These are phyloP conservation scores for Pythium diclinum DNA, from an alignment of 352 stramenopile genomes.

Conservation along the genomic window DNA sequence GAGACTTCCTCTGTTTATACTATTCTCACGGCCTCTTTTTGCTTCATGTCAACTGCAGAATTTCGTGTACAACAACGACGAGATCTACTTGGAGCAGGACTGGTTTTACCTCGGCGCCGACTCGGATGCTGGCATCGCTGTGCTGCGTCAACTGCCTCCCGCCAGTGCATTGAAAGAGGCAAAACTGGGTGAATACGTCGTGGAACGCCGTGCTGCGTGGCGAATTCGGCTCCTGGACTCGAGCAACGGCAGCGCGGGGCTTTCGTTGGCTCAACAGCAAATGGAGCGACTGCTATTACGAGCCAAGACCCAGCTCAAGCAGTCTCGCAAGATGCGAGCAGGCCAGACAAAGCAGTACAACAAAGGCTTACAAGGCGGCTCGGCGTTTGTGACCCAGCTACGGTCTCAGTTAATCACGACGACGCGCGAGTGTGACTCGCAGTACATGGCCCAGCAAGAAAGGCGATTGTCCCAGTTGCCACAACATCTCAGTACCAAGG, in stretches of 20 bases:
- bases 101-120: conserved; percentile 82
- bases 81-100: conserved; percentile 81
- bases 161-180: conserved; percentile 11
- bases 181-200: conserved; percentile 51
- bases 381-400: conserved; percentile 49
- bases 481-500: conserved; percentile 41
- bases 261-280: conserved; percentile 73
- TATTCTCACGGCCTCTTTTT: background rate
- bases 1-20: no score
- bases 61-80: conserved; percentile 83
- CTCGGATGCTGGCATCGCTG: conserved; percentile 53
- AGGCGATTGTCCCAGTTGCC: conserved; percentile 39
- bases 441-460: conserved; percentile 43
- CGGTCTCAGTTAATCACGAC: conserved; percentile 44
- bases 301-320: conserved; percentile 73
- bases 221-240: conserved; percentile 67
- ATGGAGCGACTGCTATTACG: conserved; percentile 73
- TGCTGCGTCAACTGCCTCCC: conserved; percentile 58
- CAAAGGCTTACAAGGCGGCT: conserved; percentile 42
- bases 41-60: conserved; percentile 32
- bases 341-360: conserved; percentile 50
- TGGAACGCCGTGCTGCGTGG: conserved; percentile 67
- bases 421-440: conserved; percentile 44
- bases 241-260: conserved; percentile 54
- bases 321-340: conserved; percentile 66